These are phyloP conservation scores for Mycena polygramma DNA, from an alignment of 768 basidiomycete genomes.

Conservation along the genomic window DNA sequence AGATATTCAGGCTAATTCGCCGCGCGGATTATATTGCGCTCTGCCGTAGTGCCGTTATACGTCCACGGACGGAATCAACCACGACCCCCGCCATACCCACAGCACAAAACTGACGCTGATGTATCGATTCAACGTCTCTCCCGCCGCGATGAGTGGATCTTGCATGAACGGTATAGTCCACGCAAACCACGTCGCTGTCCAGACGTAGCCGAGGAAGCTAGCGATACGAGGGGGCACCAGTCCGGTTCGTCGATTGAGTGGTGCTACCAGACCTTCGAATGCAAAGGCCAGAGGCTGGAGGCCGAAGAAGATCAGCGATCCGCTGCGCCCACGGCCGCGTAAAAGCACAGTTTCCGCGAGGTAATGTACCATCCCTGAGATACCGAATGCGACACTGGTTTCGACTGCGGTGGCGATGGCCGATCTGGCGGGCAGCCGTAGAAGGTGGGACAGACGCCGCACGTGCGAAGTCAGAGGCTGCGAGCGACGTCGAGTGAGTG, in stretches of 20 bases:
- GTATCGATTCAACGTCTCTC: constrained; percentile 13
- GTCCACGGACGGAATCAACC: background rate
- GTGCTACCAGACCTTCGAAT: constrained; percentile 10
- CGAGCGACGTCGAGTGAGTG: too few relatives aligned
- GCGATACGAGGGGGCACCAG: background rate
- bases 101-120: constrained; percentile 12
- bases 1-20: too few relatives aligned
- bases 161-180: constrained; percentile 32
- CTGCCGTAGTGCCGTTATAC: too few relatives aligned
- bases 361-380: constrained; percentile 32
- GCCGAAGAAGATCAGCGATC: constrained; percentile 33
- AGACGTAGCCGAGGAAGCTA: constrained; percentile 5
- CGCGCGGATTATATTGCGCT: too few relatives aligned
- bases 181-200: constrained; percentile 28
- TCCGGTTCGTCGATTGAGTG: background rate
- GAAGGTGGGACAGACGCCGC: background rate
- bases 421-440: constrained; percentile 6
- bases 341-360: constrained; percentile 19
- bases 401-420: background rate
- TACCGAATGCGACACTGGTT: constrained; percentile 12
- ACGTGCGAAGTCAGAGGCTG: constrained; percentile 19
- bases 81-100: constrained; percentile 14
- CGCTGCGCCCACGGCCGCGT: constrained; percentile 6
- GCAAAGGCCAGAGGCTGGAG: constrained; percentile 30
- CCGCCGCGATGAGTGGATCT: constrained; percentile 30